phyloP scores from a whole-genome alignment of 1,139 yeast genomes.

The Hemisphaericaspora lyxosophila region DNA sequence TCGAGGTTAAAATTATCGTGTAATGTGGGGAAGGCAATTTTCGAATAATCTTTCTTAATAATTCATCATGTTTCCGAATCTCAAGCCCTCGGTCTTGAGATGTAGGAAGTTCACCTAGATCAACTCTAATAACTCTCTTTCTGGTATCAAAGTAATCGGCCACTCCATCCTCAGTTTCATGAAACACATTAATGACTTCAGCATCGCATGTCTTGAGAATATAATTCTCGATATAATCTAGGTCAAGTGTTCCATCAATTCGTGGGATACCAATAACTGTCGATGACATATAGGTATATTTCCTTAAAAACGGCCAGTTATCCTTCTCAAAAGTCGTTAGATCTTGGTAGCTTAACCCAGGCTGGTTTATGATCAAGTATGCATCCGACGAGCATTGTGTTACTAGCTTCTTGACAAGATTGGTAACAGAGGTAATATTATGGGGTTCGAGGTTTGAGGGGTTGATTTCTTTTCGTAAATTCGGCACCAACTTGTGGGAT shows the following conservation, averaged over 20 bases:
- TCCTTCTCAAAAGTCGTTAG: constrained; percentile 39
- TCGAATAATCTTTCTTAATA: constrained; percentile 51
- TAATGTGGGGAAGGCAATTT: constrained; percentile 69
- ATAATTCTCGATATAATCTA: constrained; percentile 44
- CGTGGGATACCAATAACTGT: constrained; percentile 64
- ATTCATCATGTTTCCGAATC: constrained; percentile 45
- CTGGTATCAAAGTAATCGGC: constrained; percentile 54
- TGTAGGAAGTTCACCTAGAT: constrained; percentile 50
- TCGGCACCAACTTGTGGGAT: constrained; percentile 42
- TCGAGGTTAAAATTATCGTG: constrained; percentile 50
- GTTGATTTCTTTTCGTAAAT: constrained; percentile 26
- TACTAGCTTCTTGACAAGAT: constrained; percentile 47
- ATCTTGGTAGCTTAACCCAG: constrained; percentile 65
- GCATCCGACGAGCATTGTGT: constrained; percentile 70
- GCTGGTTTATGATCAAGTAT: constrained; percentile 65
- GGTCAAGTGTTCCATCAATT: constrained; percentile 44
- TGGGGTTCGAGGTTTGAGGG: constrained; percentile 20
- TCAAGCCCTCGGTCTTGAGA: constrained; percentile 14
- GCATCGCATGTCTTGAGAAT: constrained; percentile 51
- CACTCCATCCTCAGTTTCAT: constrained; percentile 45
- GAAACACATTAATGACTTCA: constrained; percentile 35
- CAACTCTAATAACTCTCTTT: constrained; percentile 57
- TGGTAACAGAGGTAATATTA: constrained; percentile 34
- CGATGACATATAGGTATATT: constrained; percentile 58
- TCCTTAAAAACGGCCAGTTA: constrained; percentile 54